These are phyloP conservation scores for Chrysoporthe puriensis DNA, from an alignment of 2,329 filamentous ascomycete species.

Conservation along the genomic window DNA sequence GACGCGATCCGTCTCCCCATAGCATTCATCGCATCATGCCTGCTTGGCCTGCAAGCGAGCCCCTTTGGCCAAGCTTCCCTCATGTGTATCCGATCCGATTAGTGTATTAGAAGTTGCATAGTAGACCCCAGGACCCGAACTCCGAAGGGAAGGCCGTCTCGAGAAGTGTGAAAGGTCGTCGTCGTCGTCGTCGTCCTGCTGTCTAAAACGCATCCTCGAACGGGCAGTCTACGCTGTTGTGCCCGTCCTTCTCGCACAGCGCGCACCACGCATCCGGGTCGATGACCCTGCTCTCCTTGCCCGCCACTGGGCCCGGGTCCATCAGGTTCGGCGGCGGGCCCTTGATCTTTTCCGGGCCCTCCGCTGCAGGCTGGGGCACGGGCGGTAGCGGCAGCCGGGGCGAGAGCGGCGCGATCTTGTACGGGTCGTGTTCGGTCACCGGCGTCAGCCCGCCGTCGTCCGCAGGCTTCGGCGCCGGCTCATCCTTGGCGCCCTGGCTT, in stretches of 20 bases:
- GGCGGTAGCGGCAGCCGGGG: slow-evolving; percentile 43
- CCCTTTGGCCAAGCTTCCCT: neutral
- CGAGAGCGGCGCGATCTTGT: slow-evolving; percentile 59
- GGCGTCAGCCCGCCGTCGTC: slow-evolving; percentile 29
- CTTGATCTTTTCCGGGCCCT: slow-evolving; percentile 45
- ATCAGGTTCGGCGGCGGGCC: slow-evolving; percentile 64
- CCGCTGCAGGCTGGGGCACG: slow-evolving; percentile 43
- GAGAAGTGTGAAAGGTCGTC: too few relatives aligned
- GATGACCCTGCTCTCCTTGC: slow-evolving; percentile 76
- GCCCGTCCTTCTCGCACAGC: slow-evolving; percentile 91
- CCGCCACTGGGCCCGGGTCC: slow-evolving; percentile 71
- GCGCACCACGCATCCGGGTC: slow-evolving; percentile 96
- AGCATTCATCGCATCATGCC: slow-evolving; percentile 4
- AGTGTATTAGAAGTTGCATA: slow-evolving; percentile 23
- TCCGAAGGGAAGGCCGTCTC: too few relatives aligned
- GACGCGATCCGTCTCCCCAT: neutral
- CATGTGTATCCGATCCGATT: neutral
- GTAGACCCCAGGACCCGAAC: neutral
- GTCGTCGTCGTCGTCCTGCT: neutral
- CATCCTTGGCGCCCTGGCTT: slow-evolving; percentile 35
- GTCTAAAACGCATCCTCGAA: slow-evolving; percentile 79
- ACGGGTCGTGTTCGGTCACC: slow-evolving; percentile 42
- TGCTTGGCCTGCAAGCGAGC: neutral
- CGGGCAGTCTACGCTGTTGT: slow-evolving; percentile 93
- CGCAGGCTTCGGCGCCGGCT: slow-evolving; percentile 22